Percentiles rank a stretch among this genome's conserved stretches.
Conservation (phyloP, 2,329 filamentous ascomycete genomes). For the Emmonsia crescens region DNA sequence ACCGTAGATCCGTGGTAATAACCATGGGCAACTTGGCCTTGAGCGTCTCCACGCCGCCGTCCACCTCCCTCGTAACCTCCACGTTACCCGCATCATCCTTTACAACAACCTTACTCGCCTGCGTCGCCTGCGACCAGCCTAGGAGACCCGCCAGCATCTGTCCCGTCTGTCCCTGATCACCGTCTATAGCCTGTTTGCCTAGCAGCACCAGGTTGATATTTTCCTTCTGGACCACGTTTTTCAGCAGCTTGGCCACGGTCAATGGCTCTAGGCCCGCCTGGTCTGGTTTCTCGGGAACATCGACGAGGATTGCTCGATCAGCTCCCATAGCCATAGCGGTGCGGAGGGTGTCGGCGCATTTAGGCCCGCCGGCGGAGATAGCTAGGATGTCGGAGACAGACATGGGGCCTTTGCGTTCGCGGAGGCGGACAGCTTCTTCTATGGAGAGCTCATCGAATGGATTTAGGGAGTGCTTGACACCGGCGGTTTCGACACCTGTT, state of each 20-base stretch:
- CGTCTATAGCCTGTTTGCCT: conserved; percentile 97
- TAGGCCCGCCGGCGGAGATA: conserved; percentile 77
- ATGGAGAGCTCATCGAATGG: conserved; percentile 97
- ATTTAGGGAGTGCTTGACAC: conserved; percentile 97
- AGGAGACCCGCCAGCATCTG: conserved; percentile 94
- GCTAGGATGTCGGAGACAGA: conserved; percentile 87
- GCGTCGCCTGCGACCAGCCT: conserved; percentile 89
- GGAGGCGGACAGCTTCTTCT: conserved; percentile 89
- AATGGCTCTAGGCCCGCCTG: conserved; percentile 66
- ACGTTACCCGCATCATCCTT: conserved; percentile 55
- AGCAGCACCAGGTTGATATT: conserved; percentile 84
- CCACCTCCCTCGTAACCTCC: conserved; percentile 80
- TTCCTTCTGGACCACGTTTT: conserved; percentile 68
- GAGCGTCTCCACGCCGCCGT: conserved; percentile 88
- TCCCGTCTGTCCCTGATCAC: conserved; percentile 88
- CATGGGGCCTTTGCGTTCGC: conserved; percentile 68
- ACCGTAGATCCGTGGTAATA: conserved; percentile 83
- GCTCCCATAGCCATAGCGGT: conserved; percentile 99
- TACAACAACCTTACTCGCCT: conserved; percentile 76
- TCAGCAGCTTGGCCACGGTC: conserved; percentile 80
- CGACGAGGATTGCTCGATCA: conserved; percentile 81
- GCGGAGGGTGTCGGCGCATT: conserved; percentile 76
- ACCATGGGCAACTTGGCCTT: conserved; percentile 78
- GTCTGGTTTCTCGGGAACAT: conserved; percentile 53
- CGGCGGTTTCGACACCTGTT: conserved; percentile 82